These are phyloP conservation scores for Cicer pinnatifidum DNA, from an alignment of 306 rosid species.

Conservation along the genomic window DNA sequence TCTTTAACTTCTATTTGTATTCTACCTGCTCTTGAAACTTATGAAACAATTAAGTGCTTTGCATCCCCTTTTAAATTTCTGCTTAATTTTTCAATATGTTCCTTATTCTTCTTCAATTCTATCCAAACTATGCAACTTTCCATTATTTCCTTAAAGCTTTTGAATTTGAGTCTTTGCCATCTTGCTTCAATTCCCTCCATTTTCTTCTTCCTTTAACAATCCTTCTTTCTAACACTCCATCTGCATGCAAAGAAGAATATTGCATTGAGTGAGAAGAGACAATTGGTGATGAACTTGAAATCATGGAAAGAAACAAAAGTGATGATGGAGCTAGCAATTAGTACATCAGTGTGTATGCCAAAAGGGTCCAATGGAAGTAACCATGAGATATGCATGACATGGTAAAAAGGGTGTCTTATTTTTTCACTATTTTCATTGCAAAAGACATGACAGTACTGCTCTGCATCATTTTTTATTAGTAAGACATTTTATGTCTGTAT, in stretches of 20 bases:
- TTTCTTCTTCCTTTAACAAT: too few species aligned
- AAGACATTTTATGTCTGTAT: background rate
- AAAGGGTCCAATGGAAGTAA: constrained; percentile 12
- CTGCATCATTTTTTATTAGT: background rate
- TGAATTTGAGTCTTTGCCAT: background rate
- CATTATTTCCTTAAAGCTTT: background rate
- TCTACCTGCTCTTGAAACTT: background rate
- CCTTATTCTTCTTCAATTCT: background rate
- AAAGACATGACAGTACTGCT: constrained; percentile 5
- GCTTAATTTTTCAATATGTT: background rate
- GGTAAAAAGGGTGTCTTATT: constrained; percentile 4
- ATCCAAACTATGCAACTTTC: background rate
- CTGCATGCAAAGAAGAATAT: background rate
- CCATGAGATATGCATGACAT: background rate
- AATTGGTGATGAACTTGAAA: background rate
- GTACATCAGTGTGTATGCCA: background rate
- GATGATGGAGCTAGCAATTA: background rate
- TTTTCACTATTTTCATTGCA: constrained; percentile 14
- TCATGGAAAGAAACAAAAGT: background rate
- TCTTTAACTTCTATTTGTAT: background rate
- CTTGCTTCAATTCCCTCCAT: background rate
- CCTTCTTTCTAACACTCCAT: background rate
- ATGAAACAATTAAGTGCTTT: background rate
- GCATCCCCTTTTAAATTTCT: background rate
- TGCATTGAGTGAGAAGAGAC: background rate